Conservation (phyloP, 2,329 filamentous ascomycete species). For the Aspergillus aculeatinus region DNA sequence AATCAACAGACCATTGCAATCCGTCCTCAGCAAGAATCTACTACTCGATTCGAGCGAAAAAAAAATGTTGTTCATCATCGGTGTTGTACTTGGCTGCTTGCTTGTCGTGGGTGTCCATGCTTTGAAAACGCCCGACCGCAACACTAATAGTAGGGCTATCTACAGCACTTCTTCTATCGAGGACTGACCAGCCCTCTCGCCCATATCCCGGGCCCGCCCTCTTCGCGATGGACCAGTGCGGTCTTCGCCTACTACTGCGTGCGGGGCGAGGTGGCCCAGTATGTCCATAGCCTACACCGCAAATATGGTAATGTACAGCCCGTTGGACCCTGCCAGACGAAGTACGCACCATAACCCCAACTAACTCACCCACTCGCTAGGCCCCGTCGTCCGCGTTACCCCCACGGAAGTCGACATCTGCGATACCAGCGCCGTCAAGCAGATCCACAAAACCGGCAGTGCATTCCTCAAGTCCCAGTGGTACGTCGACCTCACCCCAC, state of each 20-base stretch:
- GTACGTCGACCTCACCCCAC: slow-evolving; percentile 27
- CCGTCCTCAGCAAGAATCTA: neutral
- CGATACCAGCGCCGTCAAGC: slow-evolving; percentile 34
- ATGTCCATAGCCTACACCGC: slow-evolving; percentile 17
- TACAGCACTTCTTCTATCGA: neutral
- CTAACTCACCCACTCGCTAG: slow-evolving; percentile 12
- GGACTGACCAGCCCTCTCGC: slow-evolving; percentile 1
- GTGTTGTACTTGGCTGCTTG: neutral
- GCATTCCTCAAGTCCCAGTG: slow-evolving; percentile 36
- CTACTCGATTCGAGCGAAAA: neutral
- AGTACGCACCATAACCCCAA: neutral
- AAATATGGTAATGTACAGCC: slow-evolving; percentile 13
- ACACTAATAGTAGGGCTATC: neutral
- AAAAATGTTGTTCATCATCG: neutral
- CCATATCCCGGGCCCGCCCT: slow-evolving; percentile 11
- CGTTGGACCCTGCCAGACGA: neutral
- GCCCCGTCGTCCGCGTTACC: slow-evolving; percentile 32
- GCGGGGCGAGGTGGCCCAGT: slow-evolving; percentile 10
- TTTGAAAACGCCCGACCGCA: neutral
- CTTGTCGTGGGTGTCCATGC: neutral
- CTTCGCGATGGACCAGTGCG: slow-evolving; percentile 14
- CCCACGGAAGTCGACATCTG: slow-evolving; percentile 38
- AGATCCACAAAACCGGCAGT: slow-evolving; percentile 36
- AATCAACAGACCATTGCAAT: neutral
- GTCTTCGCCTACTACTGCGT: slow-evolving; percentile 10